Conservation (phyloP, 441 rosid genomes). For the Raphanus hybrid region DNA sequence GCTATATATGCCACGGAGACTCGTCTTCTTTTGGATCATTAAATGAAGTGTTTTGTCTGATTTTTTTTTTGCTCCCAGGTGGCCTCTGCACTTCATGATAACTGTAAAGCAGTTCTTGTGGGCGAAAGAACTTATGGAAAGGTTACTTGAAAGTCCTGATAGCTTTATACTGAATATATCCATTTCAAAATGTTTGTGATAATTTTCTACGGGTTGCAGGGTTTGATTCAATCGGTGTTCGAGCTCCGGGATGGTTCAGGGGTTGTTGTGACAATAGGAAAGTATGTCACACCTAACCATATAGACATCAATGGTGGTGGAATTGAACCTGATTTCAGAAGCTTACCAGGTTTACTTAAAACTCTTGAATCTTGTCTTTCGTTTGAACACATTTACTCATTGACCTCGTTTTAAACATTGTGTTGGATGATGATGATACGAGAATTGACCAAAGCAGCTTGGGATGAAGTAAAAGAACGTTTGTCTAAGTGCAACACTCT, state of each 20-base stretch:
- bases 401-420: not conserved
- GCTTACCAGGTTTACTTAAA: constrained; percentile 62
- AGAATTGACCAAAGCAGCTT: constrained; percentile 51
- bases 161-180: too few species aligned
- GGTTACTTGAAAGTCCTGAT: too few species aligned
- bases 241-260: constrained; percentile 96
- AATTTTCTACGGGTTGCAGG: too few species aligned
- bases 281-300: constrained; percentile 89
- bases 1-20: not conserved
- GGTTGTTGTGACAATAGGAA: constrained; percentile 83
- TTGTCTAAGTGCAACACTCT: constrained; percentile 61
- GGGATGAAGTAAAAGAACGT: constrained; percentile 69
- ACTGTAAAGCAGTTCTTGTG: constrained; percentile 90
- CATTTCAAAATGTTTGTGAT: too few species aligned
- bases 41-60: not conserved
- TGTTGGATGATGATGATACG: constrained; percentile 24
- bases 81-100: constrained; percentile 97
- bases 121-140: constrained; percentile 93
- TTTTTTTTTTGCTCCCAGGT: constrained; percentile 58
- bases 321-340: constrained; percentile 76
- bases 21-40: constrained; percentile 10
- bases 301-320: constrained; percentile 95
- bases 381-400: not conserved
- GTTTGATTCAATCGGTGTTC: constrained; percentile 87
- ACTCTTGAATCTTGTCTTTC: not conserved